Conservation (phyloP, 176 grass and related monocot species). For the Bromus sterilis region DNA sequence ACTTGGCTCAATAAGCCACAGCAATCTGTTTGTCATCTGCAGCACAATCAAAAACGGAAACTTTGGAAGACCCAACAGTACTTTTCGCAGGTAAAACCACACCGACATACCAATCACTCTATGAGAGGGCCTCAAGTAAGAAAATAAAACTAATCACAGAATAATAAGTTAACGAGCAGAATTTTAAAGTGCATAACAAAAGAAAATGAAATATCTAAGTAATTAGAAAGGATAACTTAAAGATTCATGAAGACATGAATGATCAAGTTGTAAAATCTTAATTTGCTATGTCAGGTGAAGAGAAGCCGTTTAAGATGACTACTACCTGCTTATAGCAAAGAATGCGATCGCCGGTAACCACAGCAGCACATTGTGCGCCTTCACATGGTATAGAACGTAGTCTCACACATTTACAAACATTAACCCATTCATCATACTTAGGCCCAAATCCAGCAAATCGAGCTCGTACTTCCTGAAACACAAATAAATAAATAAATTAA, state of each 20-base stretch:
- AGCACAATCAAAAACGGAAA: background rate
- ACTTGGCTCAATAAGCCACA: background rate
- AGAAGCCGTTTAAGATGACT: background rate
- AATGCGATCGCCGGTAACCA: conserved; percentile 70
- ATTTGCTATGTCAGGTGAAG: background rate
- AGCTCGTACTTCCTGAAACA: conserved; percentile 69
- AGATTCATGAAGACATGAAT: too few relatives aligned
- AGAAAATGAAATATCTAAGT: too few relatives aligned
- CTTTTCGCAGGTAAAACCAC: background rate
- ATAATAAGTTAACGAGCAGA: background rate
- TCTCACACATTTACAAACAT: conserved; percentile 69
- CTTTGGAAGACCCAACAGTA: background rate
- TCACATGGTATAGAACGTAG: conserved; percentile 75
- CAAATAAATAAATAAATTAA: too few relatives aligned
- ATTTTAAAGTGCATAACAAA: background rate
- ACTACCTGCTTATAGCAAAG: conserved; percentile 86
- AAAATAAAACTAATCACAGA: background rate
- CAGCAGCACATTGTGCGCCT: conserved; percentile 61
- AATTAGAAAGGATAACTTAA: too few relatives aligned
- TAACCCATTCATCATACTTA: conserved; percentile 79
- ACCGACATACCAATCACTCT: background rate
- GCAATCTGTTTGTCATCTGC: background rate
- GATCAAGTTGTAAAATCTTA: too few relatives aligned
- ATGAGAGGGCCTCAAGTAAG: background rate
- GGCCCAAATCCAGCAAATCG: conserved; percentile 70